Evolutionary conservation across 495 filamentous ascomycete genomes (phyloP).

Genomic region (Penicillium pancosmium): DNA sequence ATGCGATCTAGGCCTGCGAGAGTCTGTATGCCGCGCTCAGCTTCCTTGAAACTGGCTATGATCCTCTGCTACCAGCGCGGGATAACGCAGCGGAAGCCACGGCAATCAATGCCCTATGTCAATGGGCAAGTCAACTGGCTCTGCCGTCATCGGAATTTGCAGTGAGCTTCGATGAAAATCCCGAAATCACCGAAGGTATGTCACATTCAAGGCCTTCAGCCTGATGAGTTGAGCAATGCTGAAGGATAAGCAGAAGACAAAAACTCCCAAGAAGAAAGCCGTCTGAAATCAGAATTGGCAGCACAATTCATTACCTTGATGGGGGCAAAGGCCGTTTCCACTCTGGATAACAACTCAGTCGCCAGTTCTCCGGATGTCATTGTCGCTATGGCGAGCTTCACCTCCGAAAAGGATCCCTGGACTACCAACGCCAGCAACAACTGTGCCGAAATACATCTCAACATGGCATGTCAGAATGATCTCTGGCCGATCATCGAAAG

Average conservation of each 20-base stretch:
- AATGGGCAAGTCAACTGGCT: conserved; percentile 37
- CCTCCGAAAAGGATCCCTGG: conserved; percentile 57
- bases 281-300: conserved; percentile 29
- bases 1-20: conserved; percentile 30
- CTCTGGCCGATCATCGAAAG: conserved; percentile 56
- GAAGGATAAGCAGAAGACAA: conserved; percentile 19
- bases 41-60: conserved; percentile 26
- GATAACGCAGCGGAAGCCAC: conserved; percentile 30
- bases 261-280: conserved; percentile 24
- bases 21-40: conserved; percentile 32
- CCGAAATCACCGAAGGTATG: conserved; percentile 26
- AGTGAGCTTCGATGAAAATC: conserved; percentile 28
- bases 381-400: conserved; percentile 49
- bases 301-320: conserved; percentile 34
- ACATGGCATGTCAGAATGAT: conserved; percentile 36
- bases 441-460: conserved; percentile 38
- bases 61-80: conserved; percentile 11
- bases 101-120: conserved; percentile 33
- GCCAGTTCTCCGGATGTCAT: conserved; percentile 28
- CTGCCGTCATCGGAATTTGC: conserved; percentile 42
- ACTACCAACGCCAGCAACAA: conserved; percentile 36
- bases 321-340: conserved; percentile 15
- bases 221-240: neutral
- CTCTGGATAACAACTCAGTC: conserved; percentile 21
- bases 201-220: neutral